A percentile compares a stretch with the other conserved stretches of the same genome.
Evolutionary conservation across 208 protist genomes (phyloP).

Genomic region (Polymyxa betae): DNA sequence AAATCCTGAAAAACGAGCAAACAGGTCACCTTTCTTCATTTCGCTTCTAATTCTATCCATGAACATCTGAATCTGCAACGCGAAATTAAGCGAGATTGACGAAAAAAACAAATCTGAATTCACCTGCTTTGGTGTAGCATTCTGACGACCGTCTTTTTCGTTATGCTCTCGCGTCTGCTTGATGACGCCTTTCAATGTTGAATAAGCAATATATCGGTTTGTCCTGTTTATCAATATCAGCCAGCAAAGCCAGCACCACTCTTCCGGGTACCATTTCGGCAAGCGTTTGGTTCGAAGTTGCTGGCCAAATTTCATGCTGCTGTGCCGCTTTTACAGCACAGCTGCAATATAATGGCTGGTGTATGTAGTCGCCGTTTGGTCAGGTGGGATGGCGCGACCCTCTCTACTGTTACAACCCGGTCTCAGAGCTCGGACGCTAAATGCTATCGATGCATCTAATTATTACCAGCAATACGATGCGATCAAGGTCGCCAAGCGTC

Average conservation of each 20-base stretch:
- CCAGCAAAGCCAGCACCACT: background rate
- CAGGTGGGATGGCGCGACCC: too few relatives aligned
- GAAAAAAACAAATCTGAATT: background rate
- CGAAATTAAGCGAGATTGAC: background rate
- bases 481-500: too few relatives aligned
- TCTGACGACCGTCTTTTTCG: background rate
- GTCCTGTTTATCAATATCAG: background rate
- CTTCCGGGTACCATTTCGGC: conserved; percentile 7
- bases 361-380: too few relatives aligned
- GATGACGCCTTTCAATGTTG: background rate
- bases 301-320: conserved; percentile 39
- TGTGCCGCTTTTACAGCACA: too few relatives aligned
- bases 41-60: conserved; percentile 16
- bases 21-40: conserved; percentile 1
- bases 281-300: background rate
- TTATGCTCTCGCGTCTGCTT: background rate
- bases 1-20: background rate
- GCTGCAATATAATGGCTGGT: too few relatives aligned
- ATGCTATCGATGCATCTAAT: too few relatives aligned
- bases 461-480: too few relatives aligned
- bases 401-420: too few relatives aligned
- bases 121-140: conserved; percentile 25
- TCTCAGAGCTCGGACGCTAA: too few relatives aligned
- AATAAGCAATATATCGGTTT: conserved; percentile 45
- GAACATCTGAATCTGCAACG: conserved; percentile 17